These are phyloP conservation scores for Suhomyces sp. DNA, from an alignment of 805 yeast species.

Conservation along the genomic window DNA sequence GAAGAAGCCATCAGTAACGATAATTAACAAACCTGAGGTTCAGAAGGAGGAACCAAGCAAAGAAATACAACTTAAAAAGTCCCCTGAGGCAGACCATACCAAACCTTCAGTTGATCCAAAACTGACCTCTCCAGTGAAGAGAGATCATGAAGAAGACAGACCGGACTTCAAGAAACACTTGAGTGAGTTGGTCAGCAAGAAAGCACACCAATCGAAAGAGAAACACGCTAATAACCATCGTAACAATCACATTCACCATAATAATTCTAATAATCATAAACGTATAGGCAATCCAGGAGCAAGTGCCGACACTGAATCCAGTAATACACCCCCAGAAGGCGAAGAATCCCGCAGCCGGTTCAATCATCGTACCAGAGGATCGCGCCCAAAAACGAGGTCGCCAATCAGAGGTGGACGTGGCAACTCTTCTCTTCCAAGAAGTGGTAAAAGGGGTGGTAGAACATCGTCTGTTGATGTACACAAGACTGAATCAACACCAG, in stretches of 20 bases:
- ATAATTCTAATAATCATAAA: not conserved
- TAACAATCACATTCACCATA: not conserved
- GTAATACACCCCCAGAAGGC: not conserved
- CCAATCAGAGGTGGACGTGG: not conserved
- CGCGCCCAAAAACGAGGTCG: not conserved
- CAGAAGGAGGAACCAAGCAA: not conserved
- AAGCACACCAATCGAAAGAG: slow-evolving; percentile 12
- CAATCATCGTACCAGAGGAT: not conserved
- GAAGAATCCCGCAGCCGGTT: not conserved
- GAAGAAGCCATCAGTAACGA: not conserved
- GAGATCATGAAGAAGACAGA: slow-evolving; percentile 16
- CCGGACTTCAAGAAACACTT: slow-evolving; percentile 34
- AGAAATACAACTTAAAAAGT: not conserved
- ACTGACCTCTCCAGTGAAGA: not conserved
- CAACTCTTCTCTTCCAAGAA: not conserved
- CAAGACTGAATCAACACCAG: not conserved
- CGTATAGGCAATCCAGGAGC: not conserved
- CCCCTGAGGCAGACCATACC: not conserved
- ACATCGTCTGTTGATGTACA: not conserved
- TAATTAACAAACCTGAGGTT: not conserved
- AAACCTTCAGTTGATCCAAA: not conserved
- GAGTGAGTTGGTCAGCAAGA: slow-evolving; percentile 24
- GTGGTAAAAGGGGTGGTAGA: not conserved
- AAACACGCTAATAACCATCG: slow-evolving; percentile 6
- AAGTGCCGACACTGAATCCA: not conserved